Base-by-base conservation (phyloP, 1,139 yeast genomes). In the Saccharomyces pastorianus region DNA sequence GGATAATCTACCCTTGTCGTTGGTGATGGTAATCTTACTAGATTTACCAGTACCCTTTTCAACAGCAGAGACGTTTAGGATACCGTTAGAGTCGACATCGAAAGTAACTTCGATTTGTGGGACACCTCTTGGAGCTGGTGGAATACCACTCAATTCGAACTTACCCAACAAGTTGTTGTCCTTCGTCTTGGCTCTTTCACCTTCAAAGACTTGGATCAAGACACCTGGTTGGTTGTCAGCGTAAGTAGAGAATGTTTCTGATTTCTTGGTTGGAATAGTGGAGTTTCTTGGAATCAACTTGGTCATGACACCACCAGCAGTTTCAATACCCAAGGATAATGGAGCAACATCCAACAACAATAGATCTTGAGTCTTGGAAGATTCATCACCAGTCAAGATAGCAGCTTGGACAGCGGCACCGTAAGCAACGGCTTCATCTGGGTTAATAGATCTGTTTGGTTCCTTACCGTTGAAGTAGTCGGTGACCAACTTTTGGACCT, bases 371-470 rank as follows among this genome's bases (percentile, higher is more conserved):
- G 95, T 83, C 75, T 77, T 77, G 55, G 91, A 84, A 60, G 85
- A 81, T 59, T 62, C 63, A 61, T 68, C 71, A 75, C 96, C 96
- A 61, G 95, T 83, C 67, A 90, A 79, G 68, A 90, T 90, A 78
- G 96, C 96, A 59, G 96, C 97, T 79, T 90, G 96, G 62, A 89
- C 96, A 64, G 96, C 96, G 58, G 96, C 96, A 82, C 96, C 96
- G 75, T 86, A 88, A 63, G 96, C 96, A 73, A 89, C 96, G 71
- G 96, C 96, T 80, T 89, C 96, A 78, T 90, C 95, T 84, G 90
- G 89, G 84, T 84, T 84, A 74, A 84, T 84, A 62, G 86, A 84
- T 83, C 85, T 86, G 81, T 86, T 87, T 74, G 88, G 88, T 76
- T 85, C 88, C 81, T 87, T 87, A 73, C 95, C 95, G 75, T 86